A percentile compares a stretch with the other conserved stretches of the same genome.
phyloP scores from a whole-genome alignment of 495 filamentous ascomycete genomes.

The Tuber melanosporum region DNA sequence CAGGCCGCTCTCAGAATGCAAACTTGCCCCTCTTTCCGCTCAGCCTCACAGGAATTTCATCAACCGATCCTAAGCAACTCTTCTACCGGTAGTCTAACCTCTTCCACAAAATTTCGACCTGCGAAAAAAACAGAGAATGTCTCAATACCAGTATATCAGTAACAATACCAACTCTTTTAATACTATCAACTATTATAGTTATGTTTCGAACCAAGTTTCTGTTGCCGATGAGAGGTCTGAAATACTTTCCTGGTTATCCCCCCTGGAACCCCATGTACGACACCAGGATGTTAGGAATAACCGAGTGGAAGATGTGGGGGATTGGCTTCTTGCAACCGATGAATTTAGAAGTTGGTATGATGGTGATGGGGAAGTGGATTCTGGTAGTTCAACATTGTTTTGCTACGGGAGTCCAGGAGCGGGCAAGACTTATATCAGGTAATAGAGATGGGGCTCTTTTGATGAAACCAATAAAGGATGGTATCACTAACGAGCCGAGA shows the following conservation, averaged over 20 bases:
- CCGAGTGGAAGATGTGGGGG: background rate
- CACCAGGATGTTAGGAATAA: background rate
- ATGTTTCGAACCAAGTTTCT: background rate
- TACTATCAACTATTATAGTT: background rate
- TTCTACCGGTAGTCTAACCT: too few relatives aligned
- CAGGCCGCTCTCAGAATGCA: too few relatives aligned
- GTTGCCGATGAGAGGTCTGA: background rate
- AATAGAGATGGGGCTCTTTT: background rate
- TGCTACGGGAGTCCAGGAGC: background rate
- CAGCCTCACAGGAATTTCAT: too few relatives aligned
- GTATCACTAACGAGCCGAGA: background rate
- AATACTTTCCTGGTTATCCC: background rate
- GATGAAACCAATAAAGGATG: background rate
- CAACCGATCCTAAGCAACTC: too few relatives aligned
- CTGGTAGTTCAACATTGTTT: background rate
- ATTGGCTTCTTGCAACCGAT: background rate
- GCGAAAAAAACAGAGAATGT: background rate
- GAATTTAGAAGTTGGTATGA: background rate
- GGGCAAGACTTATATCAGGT: background rate
- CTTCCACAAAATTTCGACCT: background rate
- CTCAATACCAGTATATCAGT: background rate
- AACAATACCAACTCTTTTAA: background rate
- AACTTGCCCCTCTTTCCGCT: too few relatives aligned
- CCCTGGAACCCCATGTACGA: background rate
- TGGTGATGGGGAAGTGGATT: background rate